Percentiles rank a stretch among this genome's conserved stretches.
Evolutionary conservation across 805 yeast species (phyloP).

Genomic region (Starmerella powellii): DNA sequence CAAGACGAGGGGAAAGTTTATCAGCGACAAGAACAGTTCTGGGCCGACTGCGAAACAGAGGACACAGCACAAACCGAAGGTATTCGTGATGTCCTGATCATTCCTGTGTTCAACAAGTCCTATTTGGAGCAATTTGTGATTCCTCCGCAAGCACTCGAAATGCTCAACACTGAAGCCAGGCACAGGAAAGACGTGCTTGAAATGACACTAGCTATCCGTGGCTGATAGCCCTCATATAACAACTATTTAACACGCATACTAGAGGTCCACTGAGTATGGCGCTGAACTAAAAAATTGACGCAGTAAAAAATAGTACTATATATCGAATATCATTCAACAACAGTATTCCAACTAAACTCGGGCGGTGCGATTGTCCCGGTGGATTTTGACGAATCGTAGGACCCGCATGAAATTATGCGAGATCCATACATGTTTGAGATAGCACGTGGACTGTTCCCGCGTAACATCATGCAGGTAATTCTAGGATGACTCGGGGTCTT

Average conservation of each 20-base stretch:
- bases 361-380: too few relatives aligned
- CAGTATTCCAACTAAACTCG: too few relatives aligned
- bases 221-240: too few relatives aligned
- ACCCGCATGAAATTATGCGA: too few relatives aligned
- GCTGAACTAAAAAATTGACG: too few relatives aligned
- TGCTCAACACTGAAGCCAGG: constrained; percentile 11
- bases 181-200: background rate
- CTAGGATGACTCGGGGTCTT: constrained; percentile 56
- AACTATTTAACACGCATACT: too few relatives aligned
- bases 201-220: too few relatives aligned
- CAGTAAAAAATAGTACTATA: too few relatives aligned
- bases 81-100: background rate
- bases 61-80: background rate
- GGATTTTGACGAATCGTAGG: too few relatives aligned
- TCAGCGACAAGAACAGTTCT: constrained; percentile 14
- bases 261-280: too few relatives aligned
- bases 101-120: constrained; percentile 11
- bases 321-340: too few relatives aligned
- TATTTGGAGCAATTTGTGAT: constrained; percentile 7
- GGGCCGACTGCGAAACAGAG: constrained; percentile 21
- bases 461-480: constrained; percentile 27
- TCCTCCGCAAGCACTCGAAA: constrained; percentile 6
- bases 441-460: constrained; percentile 51
- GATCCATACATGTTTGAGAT: too few relatives aligned
- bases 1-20: constrained; percentile 21